A percentile compares a stretch with the other conserved stretches of the same genome.
Evolutionary conservation across 192 early-diverging fungal genomes (phyloP).

Genomic region (Coemansia sp.): DNA sequence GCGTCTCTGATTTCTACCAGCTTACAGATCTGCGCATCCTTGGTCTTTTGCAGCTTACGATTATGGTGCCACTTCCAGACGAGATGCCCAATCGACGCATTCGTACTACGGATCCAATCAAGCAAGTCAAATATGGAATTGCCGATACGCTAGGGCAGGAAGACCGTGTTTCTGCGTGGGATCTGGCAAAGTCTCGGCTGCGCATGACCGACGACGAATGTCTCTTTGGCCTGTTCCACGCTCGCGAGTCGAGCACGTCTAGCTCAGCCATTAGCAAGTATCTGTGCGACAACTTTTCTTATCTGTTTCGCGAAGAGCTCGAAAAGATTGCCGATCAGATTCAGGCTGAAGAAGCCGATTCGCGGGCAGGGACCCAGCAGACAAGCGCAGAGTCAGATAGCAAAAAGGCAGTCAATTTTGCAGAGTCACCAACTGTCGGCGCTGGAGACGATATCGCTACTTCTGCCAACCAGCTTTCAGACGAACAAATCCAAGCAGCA

Average conservation of each 20-base stretch:
- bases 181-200: slow-evolving; percentile 82
- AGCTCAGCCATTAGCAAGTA: slow-evolving; percentile 61
- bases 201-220: slow-evolving; percentile 84
- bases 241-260: slow-evolving; percentile 55
- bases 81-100: slow-evolving; percentile 79
- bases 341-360: slow-evolving; percentile 30
- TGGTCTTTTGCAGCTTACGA: slow-evolving; percentile 90
- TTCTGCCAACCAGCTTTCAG: slow-evolving; percentile 25
- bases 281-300: slow-evolving; percentile 69
- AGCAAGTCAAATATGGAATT: slow-evolving; percentile 83
- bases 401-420: slow-evolving; percentile 50
- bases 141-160: slow-evolving; percentile 74
- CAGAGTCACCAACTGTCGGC: slow-evolving; percentile 17
- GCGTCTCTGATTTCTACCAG: slow-evolving; percentile 69
- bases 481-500: slow-evolving; percentile 58
- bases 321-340: slow-evolving; percentile 61
- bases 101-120: slow-evolving; percentile 81
- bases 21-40: slow-evolving; percentile 76
- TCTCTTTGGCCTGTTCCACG: slow-evolving; percentile 87
- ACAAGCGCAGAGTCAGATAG: slow-evolving; percentile 6
- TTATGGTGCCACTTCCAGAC: slow-evolving; percentile 77
- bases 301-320: slow-evolving; percentile 71
- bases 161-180: slow-evolving; percentile 78
- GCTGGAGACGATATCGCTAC: slow-evolving; percentile 15
- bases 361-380: background rate